Conservation (phyloP, 192 early-diverging fungal species). For the Powellomyces hirtus region DNA sequence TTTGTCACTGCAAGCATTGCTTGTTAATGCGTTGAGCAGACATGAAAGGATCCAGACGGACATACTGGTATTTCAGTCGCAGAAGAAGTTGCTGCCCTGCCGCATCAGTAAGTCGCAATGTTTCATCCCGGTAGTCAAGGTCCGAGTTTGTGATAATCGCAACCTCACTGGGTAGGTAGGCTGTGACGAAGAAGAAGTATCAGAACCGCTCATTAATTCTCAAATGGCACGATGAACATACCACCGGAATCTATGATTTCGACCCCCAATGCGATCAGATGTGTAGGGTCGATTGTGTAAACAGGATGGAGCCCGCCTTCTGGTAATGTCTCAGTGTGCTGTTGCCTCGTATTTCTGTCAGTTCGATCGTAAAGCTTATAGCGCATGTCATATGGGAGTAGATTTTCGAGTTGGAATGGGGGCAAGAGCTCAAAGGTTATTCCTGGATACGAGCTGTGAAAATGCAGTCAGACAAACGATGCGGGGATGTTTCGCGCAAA, state of each 20-base stretch:
- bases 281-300: constrained; percentile 80
- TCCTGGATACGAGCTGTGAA: constrained; percentile 44
- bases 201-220: too few relatives aligned
- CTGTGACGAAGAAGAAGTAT: too few relatives aligned
- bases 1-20: too few relatives aligned
- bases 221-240: too few relatives aligned
- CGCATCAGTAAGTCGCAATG: constrained; percentile 64
- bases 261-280: constrained; percentile 74
- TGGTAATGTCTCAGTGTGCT: constrained; percentile 61
- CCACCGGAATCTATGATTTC: constrained; percentile 72
- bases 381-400: constrained; percentile 84
- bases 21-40: constrained; percentile 16
- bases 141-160: constrained; percentile 84
- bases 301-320: constrained; percentile 73
- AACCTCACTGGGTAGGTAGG: constrained; percentile 70
- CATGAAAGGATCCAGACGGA: not conserved
- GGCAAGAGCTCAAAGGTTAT: constrained; percentile 45
- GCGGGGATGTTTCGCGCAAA: too few relatives aligned
- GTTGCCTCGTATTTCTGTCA: constrained; percentile 48
- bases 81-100: constrained; percentile 61
- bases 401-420: constrained; percentile 91
- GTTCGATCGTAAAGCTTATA: constrained; percentile 78
- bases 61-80: constrained; percentile 50
- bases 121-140: constrained; percentile 78
- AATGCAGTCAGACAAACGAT: not conserved